A percentile compares a stretch with the other conserved stretches of the same genome.
phyloP scores from a whole-genome alignment of 345 rosid genomes.

The thale cress (Arabidopsis thaliana) region TAIR10.1 NC_003075.7:15764501-15765000 shows the following conservation, averaged over 20 bases:
- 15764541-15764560: background rate
- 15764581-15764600: background rate
- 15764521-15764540: conserved; percentile 1
- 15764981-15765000: conserved; percentile 83
- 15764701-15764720: background rate
- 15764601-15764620: background rate
- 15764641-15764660: conserved; percentile 22
- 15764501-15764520: background rate
- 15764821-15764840: conserved; percentile 44
- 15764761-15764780: conserved; percentile 2
- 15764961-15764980: conserved; percentile 77
- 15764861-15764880: conserved; percentile 34
- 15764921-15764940: conserved; percentile 49
- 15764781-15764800: background rate
- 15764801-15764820: conserved; percentile 8
- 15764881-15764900: conserved; percentile 33
- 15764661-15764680: background rate
- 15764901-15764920: conserved; percentile 42
- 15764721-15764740: background rate
- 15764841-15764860: conserved; percentile 35
- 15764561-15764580: background rate
- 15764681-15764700: conserved; percentile 20
- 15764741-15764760: background rate
- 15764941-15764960: conserved; percentile 52
- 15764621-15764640: background rate